Evolutionary conservation across 768 basidiomycete species (phyloP).

Genomic region (Xerocomellus chrysenteron): DNA sequence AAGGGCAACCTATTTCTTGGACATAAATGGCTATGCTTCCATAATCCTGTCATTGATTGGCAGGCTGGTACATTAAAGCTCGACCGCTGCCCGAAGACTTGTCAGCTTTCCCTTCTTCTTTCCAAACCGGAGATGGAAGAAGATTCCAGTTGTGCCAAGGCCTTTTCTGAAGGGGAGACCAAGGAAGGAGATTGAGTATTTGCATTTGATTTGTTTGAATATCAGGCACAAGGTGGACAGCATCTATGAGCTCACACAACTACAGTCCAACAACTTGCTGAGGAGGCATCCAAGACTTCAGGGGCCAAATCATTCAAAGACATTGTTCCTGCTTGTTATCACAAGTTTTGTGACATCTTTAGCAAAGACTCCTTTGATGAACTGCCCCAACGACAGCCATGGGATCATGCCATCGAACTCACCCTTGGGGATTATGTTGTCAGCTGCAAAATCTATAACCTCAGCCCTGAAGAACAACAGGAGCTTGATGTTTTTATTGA

Average conservation of each 20-base stretch:
- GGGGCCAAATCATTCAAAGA: conserved; percentile 2
- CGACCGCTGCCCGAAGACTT: not conserved
- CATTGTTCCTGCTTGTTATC: conserved; percentile 7
- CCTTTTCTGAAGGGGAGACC: not conserved
- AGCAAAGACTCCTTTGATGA: conserved; percentile 18
- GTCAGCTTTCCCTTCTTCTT: not conserved
- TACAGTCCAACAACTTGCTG: not conserved
- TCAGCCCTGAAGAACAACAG: not conserved
- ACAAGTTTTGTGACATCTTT: conserved; percentile 20
- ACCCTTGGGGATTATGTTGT: not conserved
- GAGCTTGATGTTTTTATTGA: conserved; percentile 19
- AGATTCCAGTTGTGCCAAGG: not conserved
- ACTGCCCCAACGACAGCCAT: conserved; percentile 14
- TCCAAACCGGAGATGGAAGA: not conserved
- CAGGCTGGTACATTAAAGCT: not conserved
- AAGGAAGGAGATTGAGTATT: conserved; percentile 5
- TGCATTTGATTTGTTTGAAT: not conserved
- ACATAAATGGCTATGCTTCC: not conserved
- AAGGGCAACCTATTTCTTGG: conserved; percentile 8
- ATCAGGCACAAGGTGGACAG: not conserved
- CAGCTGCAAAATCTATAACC: not conserved
- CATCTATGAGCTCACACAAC: conserved; percentile 4
- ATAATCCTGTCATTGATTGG: conserved; percentile 3
- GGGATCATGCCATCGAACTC: not conserved
- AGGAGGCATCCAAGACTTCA: not conserved